These are phyloP conservation scores for Saprolegnia parasitica DNA, from an alignment of 352 stramenopile genomes.

Conservation along the genomic window DNA sequence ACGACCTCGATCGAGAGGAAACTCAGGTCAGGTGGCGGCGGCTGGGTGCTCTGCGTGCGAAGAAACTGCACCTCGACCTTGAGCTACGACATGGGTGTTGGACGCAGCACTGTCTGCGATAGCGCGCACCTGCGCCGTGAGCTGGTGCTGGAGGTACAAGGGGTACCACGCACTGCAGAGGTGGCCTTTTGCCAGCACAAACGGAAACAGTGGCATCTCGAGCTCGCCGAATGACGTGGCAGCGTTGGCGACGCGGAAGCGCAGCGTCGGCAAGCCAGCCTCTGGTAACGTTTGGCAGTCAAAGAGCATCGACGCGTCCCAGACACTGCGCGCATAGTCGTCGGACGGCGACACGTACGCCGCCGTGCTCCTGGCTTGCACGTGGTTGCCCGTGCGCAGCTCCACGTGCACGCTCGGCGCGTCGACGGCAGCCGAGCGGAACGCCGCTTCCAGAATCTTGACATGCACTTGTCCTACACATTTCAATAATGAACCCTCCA, in stretches of 20 bases:
- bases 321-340: slow-evolving; percentile 16
- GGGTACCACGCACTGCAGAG: slow-evolving; percentile 38
- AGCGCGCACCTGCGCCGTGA: slow-evolving; percentile 28
- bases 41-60: not conserved
- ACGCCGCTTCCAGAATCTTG: slow-evolving; percentile 31
- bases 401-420: not conserved
- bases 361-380: not conserved
- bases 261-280: not conserved
- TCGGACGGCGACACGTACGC: slow-evolving; percentile 14
- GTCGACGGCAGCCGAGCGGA: slow-evolving; percentile 30
- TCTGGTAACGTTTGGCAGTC: not conserved
- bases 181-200: slow-evolving; percentile 43
- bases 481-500: not conserved
- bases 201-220: slow-evolving; percentile 47
- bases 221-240: slow-evolving; percentile 30
- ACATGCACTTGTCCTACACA: slow-evolving; percentile 36
- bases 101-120: not conserved
- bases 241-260: not conserved
- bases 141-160: not conserved
- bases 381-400: not conserved
- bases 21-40: not conserved
- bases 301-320: slow-evolving; percentile 22
- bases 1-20: slow-evolving; percentile 25
- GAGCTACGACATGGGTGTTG: not conserved
- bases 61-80: slow-evolving; percentile 47